phyloP scores from a whole-genome alignment of 2,329 filamentous ascomycete species.

The Fusarium mexicanum region DNA sequence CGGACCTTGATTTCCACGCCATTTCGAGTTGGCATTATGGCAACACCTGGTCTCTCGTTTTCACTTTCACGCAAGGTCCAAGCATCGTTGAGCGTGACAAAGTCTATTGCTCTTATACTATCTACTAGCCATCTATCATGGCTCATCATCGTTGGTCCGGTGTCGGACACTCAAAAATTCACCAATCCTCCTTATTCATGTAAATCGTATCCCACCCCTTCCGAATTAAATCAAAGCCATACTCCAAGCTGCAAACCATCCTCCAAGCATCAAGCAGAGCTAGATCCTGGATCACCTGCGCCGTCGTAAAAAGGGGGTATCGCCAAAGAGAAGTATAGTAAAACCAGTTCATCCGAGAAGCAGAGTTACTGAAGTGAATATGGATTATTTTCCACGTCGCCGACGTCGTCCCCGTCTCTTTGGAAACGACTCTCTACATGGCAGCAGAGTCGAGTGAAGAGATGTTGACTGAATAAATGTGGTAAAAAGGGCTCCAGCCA shows the following conservation, averaged over 20 bases:
- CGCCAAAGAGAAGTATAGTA: conserved; percentile 48
- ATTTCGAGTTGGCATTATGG: neutral
- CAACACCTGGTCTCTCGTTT: neutral
- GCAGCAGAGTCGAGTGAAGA: conserved; percentile 42
- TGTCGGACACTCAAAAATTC: conserved; percentile 32
- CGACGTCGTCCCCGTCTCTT: conserved; percentile 41
- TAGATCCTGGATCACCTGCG: conserved; percentile 32
- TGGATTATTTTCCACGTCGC: conserved; percentile 37
- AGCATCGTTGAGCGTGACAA: conserved; percentile 22
- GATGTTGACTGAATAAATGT: conserved; percentile 38
- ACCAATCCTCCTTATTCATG: conserved; percentile 41
- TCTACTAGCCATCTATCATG: conserved; percentile 37
- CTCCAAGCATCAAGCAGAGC: conserved; percentile 14
- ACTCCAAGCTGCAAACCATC: conserved; percentile 46
- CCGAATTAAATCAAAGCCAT: conserved; percentile 44
- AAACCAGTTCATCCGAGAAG: conserved; percentile 37
- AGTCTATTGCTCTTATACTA: conserved; percentile 38
- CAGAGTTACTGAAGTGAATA: conserved; percentile 38
- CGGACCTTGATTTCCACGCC: conserved; percentile 16
- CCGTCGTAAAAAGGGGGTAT: conserved; percentile 47
- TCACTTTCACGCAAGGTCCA: neutral
- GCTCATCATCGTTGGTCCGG: conserved; percentile 36
- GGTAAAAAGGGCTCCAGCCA: conserved; percentile 37
- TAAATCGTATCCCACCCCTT: conserved; percentile 41
- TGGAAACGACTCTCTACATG: conserved; percentile 30